Evolutionary conservation across 495 filamentous ascomycete genomes (phyloP), one percentile per base, ranked within the genome.

Genomic region (Tetracladium setigerum): DNA sequence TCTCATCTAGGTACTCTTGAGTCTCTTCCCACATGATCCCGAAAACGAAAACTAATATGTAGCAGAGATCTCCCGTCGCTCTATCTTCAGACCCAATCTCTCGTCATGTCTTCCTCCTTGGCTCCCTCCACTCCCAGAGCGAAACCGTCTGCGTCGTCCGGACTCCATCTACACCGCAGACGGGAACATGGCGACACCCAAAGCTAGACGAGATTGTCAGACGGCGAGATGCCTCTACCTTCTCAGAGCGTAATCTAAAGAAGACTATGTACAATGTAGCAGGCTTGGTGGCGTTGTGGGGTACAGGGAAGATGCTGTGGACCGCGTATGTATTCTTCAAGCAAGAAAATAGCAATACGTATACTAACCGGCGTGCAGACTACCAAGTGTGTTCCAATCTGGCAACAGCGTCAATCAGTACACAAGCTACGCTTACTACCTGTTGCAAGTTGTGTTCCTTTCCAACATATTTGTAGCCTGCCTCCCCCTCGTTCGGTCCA

Each of bases 171-270:
- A 63, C 73, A n/a, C 71, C 69, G 12, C 72, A 74, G 7, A 79
- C 87, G 12, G 90, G 90, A 41, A 87, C 83, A 65, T 96, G 90
- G 90, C 76, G 78, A 50, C 90, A 96, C 64, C 90, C 90, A 4
- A 77, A 79, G 24, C 67, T 95, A 40, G 69, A 83, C 52, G 87
- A 94, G 61, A 85, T 96, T 53, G 73, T 80, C 12, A 73, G 73
- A 42, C 80, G 90, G 24, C 85, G 86, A 47, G 78, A 81, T 64
- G 81, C 79, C 15, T 73, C 79, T 7, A 82, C 71, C 36, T 95
- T 96, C 61, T 76, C 76, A 16, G 78, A 87, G 39, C 72, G 71
- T 43, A 87, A 89, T 50, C 58, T 89, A 14, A 72, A 67, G 39
- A 75, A 68, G 32, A 73, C 95, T 15, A 44, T 74, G 19, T 81